Percentiles rank a stretch among this genome's conserved stretches.
phyloP scores from a whole-genome alignment of 2,329 filamentous ascomycete genomes.

The Neonectria ditissima region DNA sequence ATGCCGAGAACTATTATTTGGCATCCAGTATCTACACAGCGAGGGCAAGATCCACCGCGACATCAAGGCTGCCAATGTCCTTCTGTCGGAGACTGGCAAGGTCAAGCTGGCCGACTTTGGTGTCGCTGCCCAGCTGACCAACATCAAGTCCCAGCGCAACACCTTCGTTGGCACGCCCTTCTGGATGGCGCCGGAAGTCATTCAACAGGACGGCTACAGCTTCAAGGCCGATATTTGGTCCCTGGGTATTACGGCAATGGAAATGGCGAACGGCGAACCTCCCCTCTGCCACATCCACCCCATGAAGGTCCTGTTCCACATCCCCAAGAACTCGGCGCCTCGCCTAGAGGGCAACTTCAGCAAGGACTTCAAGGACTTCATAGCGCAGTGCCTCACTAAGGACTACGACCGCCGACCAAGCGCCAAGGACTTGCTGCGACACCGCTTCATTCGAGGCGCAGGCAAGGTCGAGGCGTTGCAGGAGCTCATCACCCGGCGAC shows the following conservation, averaged over 20 bases:
- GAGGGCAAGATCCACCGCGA: constrained; percentile 97
- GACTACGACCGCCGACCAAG: constrained; percentile 87
- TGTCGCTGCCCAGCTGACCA: constrained; percentile 94
- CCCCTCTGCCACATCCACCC: constrained; percentile 87
- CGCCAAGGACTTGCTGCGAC: constrained; percentile 87
- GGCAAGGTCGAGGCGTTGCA: constrained; percentile 90
- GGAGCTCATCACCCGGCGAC: constrained; percentile 85
- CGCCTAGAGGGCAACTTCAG: constrained; percentile 87
- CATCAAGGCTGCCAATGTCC: constrained; percentile 95
- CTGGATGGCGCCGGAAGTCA: constrained; percentile 97
- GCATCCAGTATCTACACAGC: constrained; percentile 91
- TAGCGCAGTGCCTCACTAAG: constrained; percentile 90
- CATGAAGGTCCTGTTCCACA: constrained; percentile 93
- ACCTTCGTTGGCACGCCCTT: constrained; percentile 98
- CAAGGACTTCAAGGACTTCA: constrained; percentile 93
- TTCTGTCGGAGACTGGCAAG: constrained; percentile 90
- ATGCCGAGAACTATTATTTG: constrained; percentile 88
- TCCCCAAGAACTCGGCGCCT: constrained; percentile 88
- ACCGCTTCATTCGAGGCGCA: constrained; percentile 87
- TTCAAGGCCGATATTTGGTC: constrained; percentile 97
- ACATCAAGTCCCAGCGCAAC: constrained; percentile 97
- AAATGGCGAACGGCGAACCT: constrained; percentile 90
- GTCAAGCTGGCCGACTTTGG: constrained; percentile 98
- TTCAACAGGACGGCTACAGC: constrained; percentile 84
- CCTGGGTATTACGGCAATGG: constrained; percentile 89